Evolutionary conservation across 2,329 filamentous ascomycete genomes (phyloP), one percentile per base, ranked within the genome.

Genomic region (Xylaria sp.): DNA sequence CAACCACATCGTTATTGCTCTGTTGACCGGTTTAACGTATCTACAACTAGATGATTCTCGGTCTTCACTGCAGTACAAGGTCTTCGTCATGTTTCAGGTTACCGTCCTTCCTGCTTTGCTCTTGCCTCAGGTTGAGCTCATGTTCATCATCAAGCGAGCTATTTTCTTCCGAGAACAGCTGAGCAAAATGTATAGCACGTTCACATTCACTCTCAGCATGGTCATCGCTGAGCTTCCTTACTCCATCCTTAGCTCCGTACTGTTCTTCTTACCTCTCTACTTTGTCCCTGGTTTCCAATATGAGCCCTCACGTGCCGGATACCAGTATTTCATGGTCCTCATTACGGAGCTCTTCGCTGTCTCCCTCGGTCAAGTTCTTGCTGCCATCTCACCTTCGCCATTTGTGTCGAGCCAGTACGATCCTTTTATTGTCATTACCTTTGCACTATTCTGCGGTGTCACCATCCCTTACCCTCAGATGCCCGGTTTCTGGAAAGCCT

Each of bases 81-180:
- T 97, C 64, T 97, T 97, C 76, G 87, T 94, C 76, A 91, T 95
- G 75, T 97, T 97, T 85, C 92, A 96, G 74, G 87, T 93, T 53
- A 92, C 91, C 0, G 90, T 96, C 21, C 82, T 97, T 25, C 92
- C 92, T 0, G 90, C 91, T 1, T 81, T 96, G 29, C 92, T 96
- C 74, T 86, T 96, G 58, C 87, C 88, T 1, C 92, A 96, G 72
- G 90, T 96, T 55, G 90, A 96, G 75, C 87, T 90, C 40, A 93
- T 93, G 79, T 96, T 91, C 75, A 89, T 93, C 72, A 81, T 93
- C 70, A 88, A 90, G 64, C 86, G 92, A 43, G 83, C 91, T 72
- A 89, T 96, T 66, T 93, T 91, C 79, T 95, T 93, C 82, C 90
- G 93, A 60, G 93, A 97, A 77, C 85, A 90, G 17, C 90, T 90